Base-by-base conservation (phyloP, 805 yeast genomes). In the Candida insectorum region DNA sequence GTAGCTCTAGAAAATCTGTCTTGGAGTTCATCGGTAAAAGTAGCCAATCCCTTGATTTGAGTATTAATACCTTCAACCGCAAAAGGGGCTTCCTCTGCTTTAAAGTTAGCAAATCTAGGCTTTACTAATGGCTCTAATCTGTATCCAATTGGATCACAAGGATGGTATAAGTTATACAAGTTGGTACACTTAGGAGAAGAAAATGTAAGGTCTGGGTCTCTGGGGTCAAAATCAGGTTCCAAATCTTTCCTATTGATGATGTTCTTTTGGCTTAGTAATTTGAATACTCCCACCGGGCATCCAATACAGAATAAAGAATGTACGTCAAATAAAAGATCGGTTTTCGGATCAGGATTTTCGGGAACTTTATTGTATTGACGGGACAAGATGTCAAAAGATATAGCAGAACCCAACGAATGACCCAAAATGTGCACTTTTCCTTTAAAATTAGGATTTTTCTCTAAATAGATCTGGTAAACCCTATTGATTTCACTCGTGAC, bases 71-170 rank as follows among this genome's bases (percentile, higher is more conserved):
- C 73, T 28, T 64, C 62, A 6, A 59, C 56, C 0, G 76, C 75
- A 45, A 72, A 77, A 1, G 85, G 82, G 11, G 84, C 69, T 12
- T 61, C 58, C 34, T 67, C 76, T 0, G 91, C 85, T 41, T 70
- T 66, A 36, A 69, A 58, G 6, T 63, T 52, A 0, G 77, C 61
- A 43, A 80, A 66, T 39, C 51, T 58, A 14, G 70, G 65, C 39
- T 65, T 59, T 4, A 89, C 71, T 37, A 91, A 60, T 1, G 98
- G 98, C 56, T 91, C 98, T 37, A 89, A 60, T 35, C 97, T 66
- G 49, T 89, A 87, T 0, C 91, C 89, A 25, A 93, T 81, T 0
- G 97, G 96, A 52, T 91, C 98, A 44, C 94, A 81, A 0, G 91
- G 85, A 47, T 91, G 95, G 61, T 84, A 87, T 5, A 93, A 60